Evolutionary conservation across 2,329 filamentous ascomycete genomes (phyloP).

Genomic region (Myriangium duriaei): DNA sequence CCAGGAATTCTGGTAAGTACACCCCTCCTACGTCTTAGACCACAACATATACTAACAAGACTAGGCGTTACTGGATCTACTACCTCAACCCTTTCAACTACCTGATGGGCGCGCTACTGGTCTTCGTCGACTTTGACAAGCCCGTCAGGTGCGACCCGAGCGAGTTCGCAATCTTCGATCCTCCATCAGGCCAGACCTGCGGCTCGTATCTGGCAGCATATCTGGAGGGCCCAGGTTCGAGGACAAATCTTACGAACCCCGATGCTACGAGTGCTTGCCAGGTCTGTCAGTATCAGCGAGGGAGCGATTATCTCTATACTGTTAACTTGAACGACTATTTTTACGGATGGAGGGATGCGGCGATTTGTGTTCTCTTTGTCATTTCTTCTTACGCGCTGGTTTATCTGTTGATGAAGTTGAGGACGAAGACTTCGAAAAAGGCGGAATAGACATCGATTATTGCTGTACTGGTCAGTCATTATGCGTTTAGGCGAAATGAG

Average conservation of each 20-base stretch:
- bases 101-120: conserved; percentile 28
- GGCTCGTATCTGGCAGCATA: conserved; percentile 44
- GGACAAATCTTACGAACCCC: conserved; percentile 45
- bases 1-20: conserved; percentile 23
- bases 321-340: conserved; percentile 49
- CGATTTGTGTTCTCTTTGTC: conserved; percentile 44
- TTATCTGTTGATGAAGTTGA: conserved; percentile 30
- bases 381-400: conserved; percentile 42
- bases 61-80: conserved; percentile 14
- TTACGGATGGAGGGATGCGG: conserved; percentile 56
- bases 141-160: conserved; percentile 24
- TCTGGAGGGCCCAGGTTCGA: conserved; percentile 33
- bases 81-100: conserved; percentile 32
- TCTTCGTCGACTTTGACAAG: conserved; percentile 30
- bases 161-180: conserved; percentile 33
- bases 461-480: too few relatives aligned
- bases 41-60: conserved; percentile 1
- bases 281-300: conserved; percentile 48
- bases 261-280: conserved; percentile 42
- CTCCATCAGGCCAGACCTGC: conserved; percentile 43
- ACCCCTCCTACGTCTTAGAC: conserved; percentile 24
- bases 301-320: conserved; percentile 46
- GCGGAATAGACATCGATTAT: conserved; percentile 25
- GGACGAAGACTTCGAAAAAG: conserved; percentile 30
- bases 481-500: too few relatives aligned